Percentiles rank a stretch among this genome's conserved stretches.
Conservation (phyloP, 2,329 filamentous ascomycete species). For the Rhinocladiella mackenziei region DNA sequence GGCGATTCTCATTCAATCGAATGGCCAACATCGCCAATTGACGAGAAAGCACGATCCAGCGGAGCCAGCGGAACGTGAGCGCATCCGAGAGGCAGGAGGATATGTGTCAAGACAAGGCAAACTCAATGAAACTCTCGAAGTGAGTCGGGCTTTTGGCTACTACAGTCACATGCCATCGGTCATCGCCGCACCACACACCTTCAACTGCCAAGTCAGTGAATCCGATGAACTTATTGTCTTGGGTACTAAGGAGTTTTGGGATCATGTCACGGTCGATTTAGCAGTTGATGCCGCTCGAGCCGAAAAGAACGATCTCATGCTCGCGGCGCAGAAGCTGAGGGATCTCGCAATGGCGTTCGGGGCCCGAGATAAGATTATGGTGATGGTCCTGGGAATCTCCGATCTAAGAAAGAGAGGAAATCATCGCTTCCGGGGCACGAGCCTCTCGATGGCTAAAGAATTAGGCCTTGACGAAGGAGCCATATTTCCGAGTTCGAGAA, state of each 20-base stretch:
- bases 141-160: slow-evolving; percentile 93
- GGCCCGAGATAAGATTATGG: slow-evolving; percentile 92
- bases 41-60: slow-evolving; percentile 93
- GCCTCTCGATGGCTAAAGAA: slow-evolving; percentile 78
- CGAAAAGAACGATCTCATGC: slow-evolving; percentile 86
- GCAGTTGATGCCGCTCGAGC: slow-evolving; percentile 87
- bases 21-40: slow-evolving; percentile 76
- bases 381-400: slow-evolving; percentile 94
- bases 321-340: slow-evolving; percentile 86
- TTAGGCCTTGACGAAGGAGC: slow-evolving; percentile 58
- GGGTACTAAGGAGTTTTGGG: slow-evolving; percentile 91
- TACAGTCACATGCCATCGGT: slow-evolving; percentile 88
- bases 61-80: slow-evolving; percentile 73
- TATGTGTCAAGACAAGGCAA: slow-evolving; percentile 94
- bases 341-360: slow-evolving; percentile 96
- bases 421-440: slow-evolving; percentile 70
- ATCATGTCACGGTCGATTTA: slow-evolving; percentile 83
- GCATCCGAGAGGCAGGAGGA: slow-evolving; percentile 89
- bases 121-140: slow-evolving; percentile 83
- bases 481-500: slow-evolving; percentile 62
- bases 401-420: slow-evolving; percentile 84
- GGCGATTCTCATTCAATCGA: slow-evolving; percentile 88
- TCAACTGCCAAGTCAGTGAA: slow-evolving; percentile 72
- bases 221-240: slow-evolving; percentile 91
- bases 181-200: slow-evolving; percentile 82